Conservation (phyloP, 2,329 filamentous ascomycete species). For the Colletotrichum sp. region DNA sequence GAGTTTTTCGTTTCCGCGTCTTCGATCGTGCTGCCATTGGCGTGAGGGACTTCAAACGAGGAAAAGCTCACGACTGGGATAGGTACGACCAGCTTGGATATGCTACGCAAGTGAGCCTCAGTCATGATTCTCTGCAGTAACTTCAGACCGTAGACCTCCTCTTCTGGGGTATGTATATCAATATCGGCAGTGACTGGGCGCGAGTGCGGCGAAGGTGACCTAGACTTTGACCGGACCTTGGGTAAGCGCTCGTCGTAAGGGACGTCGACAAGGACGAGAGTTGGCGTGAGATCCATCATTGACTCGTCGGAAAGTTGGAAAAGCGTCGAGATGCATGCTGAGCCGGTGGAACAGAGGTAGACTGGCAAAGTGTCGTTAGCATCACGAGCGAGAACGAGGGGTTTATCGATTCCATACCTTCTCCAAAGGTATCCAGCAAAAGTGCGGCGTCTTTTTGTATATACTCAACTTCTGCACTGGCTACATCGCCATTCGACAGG, state of each 20-base stretch:
- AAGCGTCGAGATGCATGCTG: conserved; percentile 57
- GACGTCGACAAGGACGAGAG: conserved; percentile 62
- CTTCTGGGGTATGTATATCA: conserved; percentile 47
- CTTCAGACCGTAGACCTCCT: conserved; percentile 59
- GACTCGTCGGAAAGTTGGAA: conserved; percentile 58
- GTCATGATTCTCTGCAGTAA: conserved; percentile 62
- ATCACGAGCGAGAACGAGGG: neutral
- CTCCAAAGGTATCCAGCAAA: conserved; percentile 58
- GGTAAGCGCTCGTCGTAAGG: conserved; percentile 54
- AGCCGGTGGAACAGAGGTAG: conserved; percentile 58
- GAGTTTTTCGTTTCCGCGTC: neutral
- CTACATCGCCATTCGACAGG: conserved; percentile 24
- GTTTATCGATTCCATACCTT: conserved; percentile 47
- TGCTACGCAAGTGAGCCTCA: conserved; percentile 60
- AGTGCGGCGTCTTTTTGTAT: conserved; percentile 52
- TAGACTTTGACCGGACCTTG: conserved; percentile 37
- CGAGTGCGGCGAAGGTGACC: conserved; percentile 51
- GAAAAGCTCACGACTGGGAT: conserved; percentile 57
- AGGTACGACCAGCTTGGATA: conserved; percentile 61
- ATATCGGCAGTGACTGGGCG: conserved; percentile 35
- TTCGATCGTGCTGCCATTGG: conserved; percentile 28
- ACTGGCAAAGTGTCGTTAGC: conserved; percentile 39
- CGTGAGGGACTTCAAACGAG: conserved; percentile 27
- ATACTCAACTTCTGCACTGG: conserved; percentile 41
- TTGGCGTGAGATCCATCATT: conserved; percentile 58